Percentiles rank a stretch among this genome's conserved stretches.
These are phyloP conservation scores for Parafenestella ontariensis DNA, from an alignment of 2,329 filamentous ascomycete species.

Conservation along the genomic window DNA sequence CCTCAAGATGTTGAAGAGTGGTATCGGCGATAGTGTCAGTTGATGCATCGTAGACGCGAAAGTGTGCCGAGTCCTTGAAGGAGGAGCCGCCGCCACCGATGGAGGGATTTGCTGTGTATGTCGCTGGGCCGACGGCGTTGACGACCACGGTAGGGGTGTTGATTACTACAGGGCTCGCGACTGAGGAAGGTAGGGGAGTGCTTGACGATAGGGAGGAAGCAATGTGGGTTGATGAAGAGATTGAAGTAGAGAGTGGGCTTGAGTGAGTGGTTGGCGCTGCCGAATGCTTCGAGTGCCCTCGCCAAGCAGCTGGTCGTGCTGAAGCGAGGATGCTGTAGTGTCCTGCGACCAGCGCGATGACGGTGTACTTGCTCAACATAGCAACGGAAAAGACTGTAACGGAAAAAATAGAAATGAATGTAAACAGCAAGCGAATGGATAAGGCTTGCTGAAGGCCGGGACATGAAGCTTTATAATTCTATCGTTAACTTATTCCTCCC, in stretches of 20 bases:
- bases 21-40: conserved; percentile 38
- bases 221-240: no score
- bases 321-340: conserved; percentile 6
- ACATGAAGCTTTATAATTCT: background rate
- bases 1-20: conserved; percentile 54
- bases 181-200: background rate
- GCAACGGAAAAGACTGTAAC: conserved; percentile 4
- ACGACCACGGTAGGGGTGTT: background rate
- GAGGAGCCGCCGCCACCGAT: conserved; percentile 17
- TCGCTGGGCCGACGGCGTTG: conserved; percentile 7
- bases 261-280: background rate
- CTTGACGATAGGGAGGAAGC: no score
- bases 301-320: conserved; percentile 1
- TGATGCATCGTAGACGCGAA: conserved; percentile 49
- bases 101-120: conserved; percentile 18
- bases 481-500: background rate
- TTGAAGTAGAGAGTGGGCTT: no score
- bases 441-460: background rate
- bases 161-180: background rate
- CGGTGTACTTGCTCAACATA: conserved; percentile 5
- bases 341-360: conserved; percentile 5
- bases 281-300: background rate
- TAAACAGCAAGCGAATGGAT: background rate
- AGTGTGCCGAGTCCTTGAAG: conserved; percentile 42
- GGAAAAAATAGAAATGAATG: background rate